These are phyloP conservation scores for Ceratobasidium papillatum DNA, from an alignment of 1,284 basidiomycete genomes.

Conservation along the genomic window DNA sequence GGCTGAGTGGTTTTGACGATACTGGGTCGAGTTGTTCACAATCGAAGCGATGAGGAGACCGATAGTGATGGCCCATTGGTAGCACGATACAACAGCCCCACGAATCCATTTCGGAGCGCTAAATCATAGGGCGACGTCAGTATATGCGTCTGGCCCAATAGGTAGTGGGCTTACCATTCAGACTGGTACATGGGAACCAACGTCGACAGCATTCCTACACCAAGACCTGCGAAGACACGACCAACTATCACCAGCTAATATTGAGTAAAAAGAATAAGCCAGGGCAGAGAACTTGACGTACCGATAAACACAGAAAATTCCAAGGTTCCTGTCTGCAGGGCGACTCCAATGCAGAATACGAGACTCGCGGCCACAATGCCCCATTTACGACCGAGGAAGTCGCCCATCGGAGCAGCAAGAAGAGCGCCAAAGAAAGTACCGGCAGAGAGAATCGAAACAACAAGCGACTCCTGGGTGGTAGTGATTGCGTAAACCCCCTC, in stretches of 20 bases:
- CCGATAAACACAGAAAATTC: constrained; percentile 53
- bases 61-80: constrained; percentile 81
- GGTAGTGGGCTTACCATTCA: constrained; percentile 60
- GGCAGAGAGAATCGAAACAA: constrained; percentile 75
- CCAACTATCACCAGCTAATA: constrained; percentile 72
- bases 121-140: neutral
- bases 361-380: constrained; percentile 68
- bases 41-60: constrained; percentile 81
- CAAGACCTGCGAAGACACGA: constrained; percentile 83
- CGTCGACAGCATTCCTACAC: constrained; percentile 77
- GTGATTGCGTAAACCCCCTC: constrained; percentile 53
- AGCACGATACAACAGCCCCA: constrained; percentile 82
- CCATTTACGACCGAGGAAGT: constrained; percentile 64
- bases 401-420: constrained; percentile 54
- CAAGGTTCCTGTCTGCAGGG: constrained; percentile 59
- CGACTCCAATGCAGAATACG: constrained; percentile 72
- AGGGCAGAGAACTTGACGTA: constrained; percentile 54
- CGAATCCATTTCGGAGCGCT: constrained; percentile 78
- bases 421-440: constrained; percentile 71
- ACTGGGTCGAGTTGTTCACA: constrained; percentile 79
- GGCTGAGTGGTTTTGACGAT: constrained; percentile 64
- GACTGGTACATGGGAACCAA: constrained; percentile 84
- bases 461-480: constrained; percentile 65
- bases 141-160: neutral
- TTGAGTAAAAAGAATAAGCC: constrained; percentile 47